A percentile compares a stretch with the other conserved stretches of the same genome.
Evolutionary conservation across 768 basidiomycete genomes (phyloP).

Genomic region (Boletus edulis): DNA sequence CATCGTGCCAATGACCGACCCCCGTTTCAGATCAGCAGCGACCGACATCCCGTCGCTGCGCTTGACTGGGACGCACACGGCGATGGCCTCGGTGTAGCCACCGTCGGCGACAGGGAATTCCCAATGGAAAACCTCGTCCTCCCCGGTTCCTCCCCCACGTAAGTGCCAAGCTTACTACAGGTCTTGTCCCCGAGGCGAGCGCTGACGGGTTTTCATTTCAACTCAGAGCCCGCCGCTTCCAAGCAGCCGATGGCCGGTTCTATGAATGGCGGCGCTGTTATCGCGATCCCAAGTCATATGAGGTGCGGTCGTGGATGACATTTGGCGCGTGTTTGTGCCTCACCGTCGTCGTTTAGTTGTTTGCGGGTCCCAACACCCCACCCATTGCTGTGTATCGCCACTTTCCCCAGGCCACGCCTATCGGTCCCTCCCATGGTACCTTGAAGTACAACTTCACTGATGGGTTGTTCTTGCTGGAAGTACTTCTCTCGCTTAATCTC

Average conservation of each 20-base stretch:
- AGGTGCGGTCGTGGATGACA: constrained; percentile 42
- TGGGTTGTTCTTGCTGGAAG: constrained; percentile 58
- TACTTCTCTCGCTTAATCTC: constrained; percentile 62
- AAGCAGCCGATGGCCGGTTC: constrained; percentile 50
- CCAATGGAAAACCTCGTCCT: constrained; percentile 65
- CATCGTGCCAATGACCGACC: background rate
- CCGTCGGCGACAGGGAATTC: constrained; percentile 50
- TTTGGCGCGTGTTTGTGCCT: background rate
- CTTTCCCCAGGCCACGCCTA: constrained; percentile 48
- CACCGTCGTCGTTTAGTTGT: constrained; percentile 38
- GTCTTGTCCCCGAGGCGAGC: constrained; percentile 4
- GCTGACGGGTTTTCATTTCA: constrained; percentile 3
- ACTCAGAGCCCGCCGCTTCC: constrained; percentile 58
- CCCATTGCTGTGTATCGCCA: constrained; percentile 59
- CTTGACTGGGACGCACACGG: constrained; percentile 43
- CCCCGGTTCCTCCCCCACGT: constrained; percentile 52
- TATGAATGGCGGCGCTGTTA: constrained; percentile 66
- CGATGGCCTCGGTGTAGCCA: constrained; percentile 40
- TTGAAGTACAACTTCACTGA: constrained; percentile 64
- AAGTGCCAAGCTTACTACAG: constrained; percentile 6
- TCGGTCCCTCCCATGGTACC: constrained; percentile 63
- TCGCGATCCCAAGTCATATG: constrained; percentile 52
- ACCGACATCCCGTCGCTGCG: constrained; percentile 51
- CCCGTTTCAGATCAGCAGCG: constrained; percentile 32
- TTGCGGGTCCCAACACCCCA: constrained; percentile 43